Percentiles rank a stretch among this genome's conserved stretches.
phyloP scores from a whole-genome alignment of 352 stramenopile species.

The Globisporangium echinulatum region DNA sequence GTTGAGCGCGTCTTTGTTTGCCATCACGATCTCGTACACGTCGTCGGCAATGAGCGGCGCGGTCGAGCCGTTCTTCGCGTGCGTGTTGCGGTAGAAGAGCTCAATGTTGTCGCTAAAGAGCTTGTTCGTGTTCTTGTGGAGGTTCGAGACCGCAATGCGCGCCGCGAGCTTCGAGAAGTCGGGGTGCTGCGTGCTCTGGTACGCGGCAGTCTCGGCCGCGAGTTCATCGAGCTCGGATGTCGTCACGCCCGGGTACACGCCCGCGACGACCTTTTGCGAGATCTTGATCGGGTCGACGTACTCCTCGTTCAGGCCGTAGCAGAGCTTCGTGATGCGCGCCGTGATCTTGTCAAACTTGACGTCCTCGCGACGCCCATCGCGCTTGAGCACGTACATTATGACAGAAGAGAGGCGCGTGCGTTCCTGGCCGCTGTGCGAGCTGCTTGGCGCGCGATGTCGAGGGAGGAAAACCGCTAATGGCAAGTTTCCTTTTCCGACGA shows the following conservation, averaged over 20 bases:
- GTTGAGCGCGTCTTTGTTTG: conserved; percentile 94
- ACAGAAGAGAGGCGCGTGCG: too few species aligned
- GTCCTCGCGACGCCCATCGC: conserved; percentile 88
- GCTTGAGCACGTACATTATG: conserved; percentile 93
- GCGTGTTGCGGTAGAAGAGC: conserved; percentile 91
- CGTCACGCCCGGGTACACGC: conserved; percentile 97
- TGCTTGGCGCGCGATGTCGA: background rate
- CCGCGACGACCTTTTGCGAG: conserved; percentile 98
- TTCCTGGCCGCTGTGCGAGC: too few species aligned
- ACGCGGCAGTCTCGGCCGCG: conserved; percentile 96
- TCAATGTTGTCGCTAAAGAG: conserved; percentile 94
- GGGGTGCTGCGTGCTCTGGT: conserved; percentile 96
- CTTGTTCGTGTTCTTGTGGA: conserved; percentile 99
- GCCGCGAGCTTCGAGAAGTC: conserved; percentile 98
- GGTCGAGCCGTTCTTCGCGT: conserved; percentile 92
- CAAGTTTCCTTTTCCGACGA: background rate
- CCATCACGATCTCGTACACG: conserved; percentile 94
- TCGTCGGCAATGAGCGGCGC: conserved; percentile 94
- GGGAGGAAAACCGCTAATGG: background rate
- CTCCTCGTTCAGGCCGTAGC: conserved; percentile 95
- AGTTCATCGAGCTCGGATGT: conserved; percentile 99
- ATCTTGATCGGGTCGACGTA: conserved; percentile 97
- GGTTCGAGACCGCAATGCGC: conserved; percentile 97
- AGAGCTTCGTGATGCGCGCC: conserved; percentile 96
- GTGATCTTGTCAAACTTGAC: conserved; percentile 99